phyloP scores from a whole-genome alignment of 164 flowering plant genomes.

The Aristolochia fimbriata region DNA sequence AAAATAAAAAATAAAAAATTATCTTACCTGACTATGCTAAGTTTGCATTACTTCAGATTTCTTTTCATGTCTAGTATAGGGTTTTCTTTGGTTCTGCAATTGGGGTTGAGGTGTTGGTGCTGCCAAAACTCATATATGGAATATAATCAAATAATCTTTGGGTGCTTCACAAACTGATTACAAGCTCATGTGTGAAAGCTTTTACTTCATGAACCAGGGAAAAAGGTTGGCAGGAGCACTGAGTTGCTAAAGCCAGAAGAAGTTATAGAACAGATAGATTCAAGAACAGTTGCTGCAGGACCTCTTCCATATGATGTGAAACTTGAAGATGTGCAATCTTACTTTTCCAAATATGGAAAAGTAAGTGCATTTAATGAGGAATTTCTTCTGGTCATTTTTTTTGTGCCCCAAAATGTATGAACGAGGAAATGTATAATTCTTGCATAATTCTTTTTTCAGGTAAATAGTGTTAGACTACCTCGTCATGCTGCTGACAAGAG shows the following conservation, averaged over 20 bases:
- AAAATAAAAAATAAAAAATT: too few relatives aligned
- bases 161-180: too few relatives aligned
- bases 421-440: background rate
- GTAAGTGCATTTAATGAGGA: slow-evolving; percentile 18
- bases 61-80: too few relatives aligned
- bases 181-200: too few relatives aligned
- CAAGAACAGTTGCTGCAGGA: slow-evolving; percentile 72
- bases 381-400: background rate
- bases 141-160: too few relatives aligned
- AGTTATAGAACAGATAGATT: slow-evolving; percentile 71
- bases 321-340: slow-evolving; percentile 68
- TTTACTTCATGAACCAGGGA: slow-evolving; percentile 25
- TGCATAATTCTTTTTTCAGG: slow-evolving; percentile 32
- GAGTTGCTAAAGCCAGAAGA: slow-evolving; percentile 63
- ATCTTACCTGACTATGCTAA: too few relatives aligned
- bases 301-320: slow-evolving; percentile 54
- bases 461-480: slow-evolving; percentile 84
- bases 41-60: too few relatives aligned
- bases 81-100: too few relatives aligned
- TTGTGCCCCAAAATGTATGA: background rate
- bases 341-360: slow-evolving; percentile 65
- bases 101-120: too few relatives aligned
- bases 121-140: too few relatives aligned
- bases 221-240: slow-evolving; percentile 60
- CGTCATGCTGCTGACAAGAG: slow-evolving; percentile 77